Evolutionary conservation across 192 early-diverging fungal genomes (phyloP).

Genomic region (Podila minutissima): DNA sequence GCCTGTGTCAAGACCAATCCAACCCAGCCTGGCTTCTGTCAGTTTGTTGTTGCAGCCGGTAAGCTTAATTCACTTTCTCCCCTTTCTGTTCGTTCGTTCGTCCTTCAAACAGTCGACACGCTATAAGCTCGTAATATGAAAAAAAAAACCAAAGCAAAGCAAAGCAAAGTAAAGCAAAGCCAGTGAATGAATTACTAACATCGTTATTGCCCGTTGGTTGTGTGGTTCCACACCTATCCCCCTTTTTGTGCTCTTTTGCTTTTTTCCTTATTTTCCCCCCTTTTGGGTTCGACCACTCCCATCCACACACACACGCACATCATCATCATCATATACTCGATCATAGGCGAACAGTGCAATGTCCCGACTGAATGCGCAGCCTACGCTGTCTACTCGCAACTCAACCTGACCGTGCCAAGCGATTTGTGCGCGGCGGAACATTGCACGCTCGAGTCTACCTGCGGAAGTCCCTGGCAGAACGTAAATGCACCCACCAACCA

Average conservation of each 20-base stretch:
- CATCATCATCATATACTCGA: neutral
- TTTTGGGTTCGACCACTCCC: neutral
- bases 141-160: too few relatives aligned
- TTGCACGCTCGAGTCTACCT: conserved; percentile 70
- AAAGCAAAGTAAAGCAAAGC: too few relatives aligned
- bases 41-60: conserved; percentile 69
- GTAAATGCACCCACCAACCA: conserved; percentile 55
- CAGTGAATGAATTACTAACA: neutral
- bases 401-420: conserved; percentile 27
- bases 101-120: too few relatives aligned
- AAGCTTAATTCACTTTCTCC: neutral
- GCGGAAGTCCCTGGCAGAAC: conserved; percentile 69
- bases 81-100: neutral
- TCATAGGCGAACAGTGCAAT: conserved; percentile 58
- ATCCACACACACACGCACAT: neutral
- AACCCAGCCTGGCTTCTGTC: conserved; percentile 46
- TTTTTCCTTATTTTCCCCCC: conserved; percentile 7
- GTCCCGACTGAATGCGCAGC: conserved; percentile 62
- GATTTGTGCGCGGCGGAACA: conserved; percentile 60
- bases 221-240: neutral
- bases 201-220: neutral
- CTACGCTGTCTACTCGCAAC: conserved; percentile 50
- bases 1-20: conserved; percentile 56
- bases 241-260: neutral
- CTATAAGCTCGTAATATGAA: too few relatives aligned